Conservation (phyloP, 805 yeast species). For the Ogataea dorogensis region DNA sequence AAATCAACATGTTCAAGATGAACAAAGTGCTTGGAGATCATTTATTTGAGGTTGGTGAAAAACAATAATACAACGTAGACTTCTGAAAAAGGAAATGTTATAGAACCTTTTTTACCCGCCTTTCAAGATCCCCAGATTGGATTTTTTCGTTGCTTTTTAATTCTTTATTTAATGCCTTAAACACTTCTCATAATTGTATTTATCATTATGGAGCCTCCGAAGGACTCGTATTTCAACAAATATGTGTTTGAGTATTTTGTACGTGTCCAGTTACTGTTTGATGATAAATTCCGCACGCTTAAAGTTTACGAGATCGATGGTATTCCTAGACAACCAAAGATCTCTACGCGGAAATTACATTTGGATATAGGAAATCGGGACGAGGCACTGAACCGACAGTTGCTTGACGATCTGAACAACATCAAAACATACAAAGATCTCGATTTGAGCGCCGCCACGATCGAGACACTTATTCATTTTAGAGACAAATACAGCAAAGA, state of each 20-base stretch:
- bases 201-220: slow-evolving; percentile 3
- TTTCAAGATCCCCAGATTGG: slow-evolving; percentile 9
- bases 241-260: slow-evolving; percentile 28
- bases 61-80: slow-evolving; percentile 2
- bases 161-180: slow-evolving; percentile 3
- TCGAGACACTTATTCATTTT: slow-evolving; percentile 14
- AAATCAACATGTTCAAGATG: slow-evolving; percentile 58
- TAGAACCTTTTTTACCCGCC: slow-evolving; percentile 9
- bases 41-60: slow-evolving; percentile 34
- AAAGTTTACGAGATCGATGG: slow-evolving; percentile 21
- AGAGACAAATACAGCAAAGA: slow-evolving; percentile 16
- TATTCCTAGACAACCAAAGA: slow-evolving; percentile 22
- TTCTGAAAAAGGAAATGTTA: slow-evolving; percentile 6
- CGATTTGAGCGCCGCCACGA: slow-evolving; percentile 17
- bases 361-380: slow-evolving; percentile 24
- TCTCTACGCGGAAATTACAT: slow-evolving; percentile 20
- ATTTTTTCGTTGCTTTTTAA: slow-evolving; percentile 7
- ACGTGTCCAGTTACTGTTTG: slow-evolving; percentile 28
- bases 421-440: slow-evolving; percentile 18
- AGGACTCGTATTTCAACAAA: slow-evolving; percentile 17
- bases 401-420: slow-evolving; percentile 18
- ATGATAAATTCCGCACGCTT: slow-evolving; percentile 19
- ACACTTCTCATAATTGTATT: too few species aligned
- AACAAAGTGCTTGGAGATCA: slow-evolving; percentile 54
- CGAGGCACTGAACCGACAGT: slow-evolving; percentile 25